Evolutionary conservation across 371 early-diverging fungal genomes (phyloP), one percentile per base, ranked within the genome.

Genomic region (Rhizopus delemar): DNA sequence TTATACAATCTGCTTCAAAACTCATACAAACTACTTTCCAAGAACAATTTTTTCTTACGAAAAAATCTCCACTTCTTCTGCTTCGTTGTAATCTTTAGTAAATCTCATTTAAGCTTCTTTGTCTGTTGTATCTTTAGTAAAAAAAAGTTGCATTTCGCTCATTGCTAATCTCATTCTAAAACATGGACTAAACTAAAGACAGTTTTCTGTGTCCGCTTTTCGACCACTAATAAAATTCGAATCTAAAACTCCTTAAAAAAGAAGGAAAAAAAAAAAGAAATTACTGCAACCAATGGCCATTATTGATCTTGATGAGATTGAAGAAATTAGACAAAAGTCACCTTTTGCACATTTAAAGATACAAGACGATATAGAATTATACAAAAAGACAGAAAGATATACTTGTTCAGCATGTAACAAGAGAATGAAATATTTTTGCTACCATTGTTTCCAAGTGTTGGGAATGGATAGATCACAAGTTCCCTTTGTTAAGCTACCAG

Each of bases 381-480:
- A 75, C 34, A 49, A 59, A 0, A 65, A 62, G n/a, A 46, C 34
- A 11, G 74, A 72, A 29, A 73, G 89, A 3, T 36, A 63, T 9
- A 33, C 55, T 6, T 92, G 93, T 58, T 69, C 72, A 11, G 48
- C 48, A 8, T 92, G 93, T 65, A 69, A 78, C 41, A 86, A 81
- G 62, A 74, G 78, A 28, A 81, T 86, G 36, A 88, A 86, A 57
- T 86, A 85, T 53, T 92, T 84, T 64, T 93, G 93, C 69, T 89
- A 91, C 60, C 66, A 77, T 36, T 92, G 93, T 66, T 84, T 75
- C 57, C 41, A 64, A 45, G 77, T 84, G 2, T 78, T 86, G 29
- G 78, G 82, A 12, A 78, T 74, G 58, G 72, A 82, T 29, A 68
- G 73, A 38, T 76, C 77, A 7, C 51, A 71, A 51, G 63, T 92